Conservation (phyloP, 208 protist species). For the Leishmania braziliensis region DNA sequence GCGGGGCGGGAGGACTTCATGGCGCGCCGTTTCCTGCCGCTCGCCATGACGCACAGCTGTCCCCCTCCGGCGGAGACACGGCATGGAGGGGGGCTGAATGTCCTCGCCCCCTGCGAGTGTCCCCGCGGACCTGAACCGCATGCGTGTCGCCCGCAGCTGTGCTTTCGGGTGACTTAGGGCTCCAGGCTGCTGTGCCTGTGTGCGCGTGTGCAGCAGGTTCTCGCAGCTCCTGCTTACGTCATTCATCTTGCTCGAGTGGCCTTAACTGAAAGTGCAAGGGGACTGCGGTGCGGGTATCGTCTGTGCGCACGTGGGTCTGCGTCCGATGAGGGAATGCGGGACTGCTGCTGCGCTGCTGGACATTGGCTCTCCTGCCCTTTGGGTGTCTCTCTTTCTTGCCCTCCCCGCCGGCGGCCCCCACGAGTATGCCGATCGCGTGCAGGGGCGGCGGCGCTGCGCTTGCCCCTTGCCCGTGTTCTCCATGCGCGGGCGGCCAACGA, state of each 20-base stretch:
- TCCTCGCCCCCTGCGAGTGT: no score
- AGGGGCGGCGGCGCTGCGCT: background rate
- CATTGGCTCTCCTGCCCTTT: background rate
- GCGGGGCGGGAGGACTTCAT: background rate
- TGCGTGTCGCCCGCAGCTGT: no score
- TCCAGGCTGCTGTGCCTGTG: background rate
- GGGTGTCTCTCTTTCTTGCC: background rate
- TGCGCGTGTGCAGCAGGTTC: background rate
- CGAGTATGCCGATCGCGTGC: background rate
- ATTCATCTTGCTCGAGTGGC: background rate
- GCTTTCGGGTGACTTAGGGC: background rate
- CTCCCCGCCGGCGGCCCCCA: background rate
- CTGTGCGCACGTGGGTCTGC: background rate
- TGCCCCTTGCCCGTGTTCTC: background rate
- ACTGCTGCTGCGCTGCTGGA: background rate
- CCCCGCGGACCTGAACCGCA: no score
- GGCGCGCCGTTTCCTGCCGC: constrained; percentile 60
- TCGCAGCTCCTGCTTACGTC: background rate
- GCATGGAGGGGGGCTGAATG: no score
- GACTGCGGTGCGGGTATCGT: background rate
- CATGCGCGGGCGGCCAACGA: background rate
- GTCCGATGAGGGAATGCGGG: background rate
- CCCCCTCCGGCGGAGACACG: background rate
- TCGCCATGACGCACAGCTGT: constrained; percentile 59
- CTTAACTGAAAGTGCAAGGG: background rate